Conservation (phyloP, 2,329 filamentous ascomycete genomes). For the Elsinoe necatrix region DNA sequence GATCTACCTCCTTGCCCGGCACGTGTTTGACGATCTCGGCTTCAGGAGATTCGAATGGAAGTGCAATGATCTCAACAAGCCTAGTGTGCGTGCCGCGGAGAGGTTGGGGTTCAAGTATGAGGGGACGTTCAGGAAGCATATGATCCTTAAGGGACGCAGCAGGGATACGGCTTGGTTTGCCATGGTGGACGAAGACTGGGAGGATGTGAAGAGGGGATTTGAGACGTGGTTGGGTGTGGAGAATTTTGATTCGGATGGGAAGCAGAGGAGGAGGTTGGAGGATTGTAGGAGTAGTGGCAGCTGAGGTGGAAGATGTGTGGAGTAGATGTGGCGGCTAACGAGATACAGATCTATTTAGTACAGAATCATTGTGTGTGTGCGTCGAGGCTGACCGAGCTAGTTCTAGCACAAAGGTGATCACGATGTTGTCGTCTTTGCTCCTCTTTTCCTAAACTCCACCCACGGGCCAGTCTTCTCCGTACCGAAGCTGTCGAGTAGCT, state of each 20-base stretch:
- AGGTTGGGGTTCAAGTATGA: slow-evolving; percentile 53
- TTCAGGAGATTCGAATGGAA: slow-evolving; percentile 58
- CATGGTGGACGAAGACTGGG: slow-evolving; percentile 53
- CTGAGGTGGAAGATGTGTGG: background rate
- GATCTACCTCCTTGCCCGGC: slow-evolving; percentile 47
- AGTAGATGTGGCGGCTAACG: background rate
- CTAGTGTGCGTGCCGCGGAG: slow-evolving; percentile 46
- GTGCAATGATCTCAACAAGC: slow-evolving; percentile 49
- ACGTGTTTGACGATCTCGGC: slow-evolving; percentile 47
- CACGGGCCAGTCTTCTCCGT: slow-evolving; percentile 63
- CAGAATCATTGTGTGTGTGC: too few species aligned
- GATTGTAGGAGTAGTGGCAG: background rate
- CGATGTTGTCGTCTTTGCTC: background rate
- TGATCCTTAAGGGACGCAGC: slow-evolving; percentile 49
- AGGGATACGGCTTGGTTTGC: slow-evolving; percentile 56
- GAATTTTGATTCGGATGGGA: slow-evolving; percentile 50
- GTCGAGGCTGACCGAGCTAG: too few species aligned
- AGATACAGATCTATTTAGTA: background rate
- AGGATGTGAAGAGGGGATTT: slow-evolving; percentile 36
- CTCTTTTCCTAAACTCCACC: slow-evolving; percentile 42
- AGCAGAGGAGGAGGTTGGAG: slow-evolving; percentile 41
- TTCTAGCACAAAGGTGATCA: too few species aligned
- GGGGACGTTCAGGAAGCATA: slow-evolving; percentile 53
- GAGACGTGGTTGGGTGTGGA: slow-evolving; percentile 46
- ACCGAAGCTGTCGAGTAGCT: slow-evolving; percentile 64